Conservation (phyloP, 2,329 filamentous ascomycete species). For the Fusarium stilboides region DNA sequence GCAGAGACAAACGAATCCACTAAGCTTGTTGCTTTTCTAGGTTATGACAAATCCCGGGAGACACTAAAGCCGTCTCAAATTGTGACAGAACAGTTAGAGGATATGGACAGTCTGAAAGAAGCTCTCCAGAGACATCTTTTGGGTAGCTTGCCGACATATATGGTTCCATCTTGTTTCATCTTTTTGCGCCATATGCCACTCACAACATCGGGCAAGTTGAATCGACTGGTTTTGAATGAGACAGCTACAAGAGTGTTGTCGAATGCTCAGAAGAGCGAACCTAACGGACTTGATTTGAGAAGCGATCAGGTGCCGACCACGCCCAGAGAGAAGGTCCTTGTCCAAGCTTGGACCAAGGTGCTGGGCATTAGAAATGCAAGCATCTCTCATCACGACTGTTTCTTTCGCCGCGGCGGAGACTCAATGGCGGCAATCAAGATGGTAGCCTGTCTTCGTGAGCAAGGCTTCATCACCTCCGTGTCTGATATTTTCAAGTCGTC, state of each 20-base stretch:
- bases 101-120: background rate
- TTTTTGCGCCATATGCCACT: slow-evolving; percentile 4
- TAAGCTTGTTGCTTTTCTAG: slow-evolving; percentile 9
- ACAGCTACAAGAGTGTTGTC: background rate
- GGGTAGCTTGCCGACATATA: background rate
- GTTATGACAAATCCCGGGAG: background rate
- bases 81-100: background rate
- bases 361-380: background rate
- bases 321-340: background rate
- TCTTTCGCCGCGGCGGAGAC: slow-evolving; percentile 4
- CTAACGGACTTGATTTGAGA: background rate
- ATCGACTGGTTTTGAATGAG: background rate
- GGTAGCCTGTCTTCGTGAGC: background rate
- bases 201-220: slow-evolving; percentile 8
- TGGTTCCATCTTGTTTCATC: slow-evolving; percentile 2
- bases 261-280: background rate
- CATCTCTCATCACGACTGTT: background rate
- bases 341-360: background rate
- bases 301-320: background rate
- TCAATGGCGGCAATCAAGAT: slow-evolving; percentile 4
- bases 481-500: slow-evolving; percentile 10
- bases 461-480: background rate
- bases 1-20: background rate
- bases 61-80: background rate
- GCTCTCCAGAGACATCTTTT: background rate